Conservation (phyloP, 164 flowering plant species). For the Magnolia kwangsiensis region DNA sequence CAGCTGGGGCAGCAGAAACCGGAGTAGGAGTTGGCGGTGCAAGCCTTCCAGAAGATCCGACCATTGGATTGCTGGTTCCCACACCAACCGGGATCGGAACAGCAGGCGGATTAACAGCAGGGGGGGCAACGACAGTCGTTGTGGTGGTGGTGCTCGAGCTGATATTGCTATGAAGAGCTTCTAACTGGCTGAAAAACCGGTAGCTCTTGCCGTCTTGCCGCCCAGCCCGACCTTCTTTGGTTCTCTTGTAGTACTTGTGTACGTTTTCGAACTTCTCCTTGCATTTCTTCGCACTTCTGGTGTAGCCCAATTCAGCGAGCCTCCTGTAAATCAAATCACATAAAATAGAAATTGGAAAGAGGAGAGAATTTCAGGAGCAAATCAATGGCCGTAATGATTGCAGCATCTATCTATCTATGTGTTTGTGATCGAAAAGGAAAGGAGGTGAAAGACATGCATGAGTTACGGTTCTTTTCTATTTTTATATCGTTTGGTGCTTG, state of each 20-base stretch:
- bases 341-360: not conserved
- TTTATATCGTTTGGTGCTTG: not conserved
- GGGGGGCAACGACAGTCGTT: not conserved
- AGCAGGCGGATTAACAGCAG: not conserved
- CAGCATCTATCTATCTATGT: not conserved
- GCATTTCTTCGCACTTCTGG: constrained; percentile 62
- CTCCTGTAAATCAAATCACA: constrained; percentile 41
- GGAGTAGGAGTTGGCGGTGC: not conserved
- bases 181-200: constrained; percentile 55
- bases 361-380: not conserved
- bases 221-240: constrained; percentile 63
- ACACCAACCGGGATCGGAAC: constrained; percentile 7
- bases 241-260: constrained; percentile 67
- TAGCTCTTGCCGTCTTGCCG: constrained; percentile 72
- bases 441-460: constrained; percentile 2
- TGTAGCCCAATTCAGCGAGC: constrained; percentile 54
- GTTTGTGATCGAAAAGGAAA: not conserved
- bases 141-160: constrained; percentile 6
- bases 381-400: constrained; percentile 1
- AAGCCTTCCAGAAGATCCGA: constrained; percentile 3
- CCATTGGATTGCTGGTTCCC: constrained; percentile 4
- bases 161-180: constrained; percentile 42
- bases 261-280: constrained; percentile 76
- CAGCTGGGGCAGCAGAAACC: not conserved
- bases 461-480: not conserved